Conservation (phyloP, 2,329 filamentous ascomycete species). For the Coleophoma crateriformis region DNA sequence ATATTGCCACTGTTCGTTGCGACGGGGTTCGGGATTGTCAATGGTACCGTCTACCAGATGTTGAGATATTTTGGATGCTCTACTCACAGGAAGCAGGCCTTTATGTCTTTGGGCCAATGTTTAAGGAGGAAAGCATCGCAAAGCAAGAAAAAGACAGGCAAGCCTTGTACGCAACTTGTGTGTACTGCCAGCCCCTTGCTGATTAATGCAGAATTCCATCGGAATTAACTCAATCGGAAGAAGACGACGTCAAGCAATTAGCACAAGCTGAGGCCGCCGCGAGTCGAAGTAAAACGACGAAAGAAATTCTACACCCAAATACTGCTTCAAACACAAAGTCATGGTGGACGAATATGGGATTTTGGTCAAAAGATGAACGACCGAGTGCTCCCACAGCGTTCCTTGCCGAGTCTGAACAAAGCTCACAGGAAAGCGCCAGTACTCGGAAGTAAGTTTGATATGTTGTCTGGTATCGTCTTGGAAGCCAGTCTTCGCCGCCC, state of each 20-base stretch:
- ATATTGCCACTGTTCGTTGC: conserved; percentile 21
- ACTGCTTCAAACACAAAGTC: conserved; percentile 6
- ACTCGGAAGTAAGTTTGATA: no score
- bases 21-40: conserved; percentile 21
- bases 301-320: conserved; percentile 9
- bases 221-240: conserved; percentile 6
- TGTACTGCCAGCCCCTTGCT: no score
- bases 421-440: no score
- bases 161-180: conserved; percentile 6
- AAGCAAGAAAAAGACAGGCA: conserved; percentile 8
- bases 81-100: conserved; percentile 13
- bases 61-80: not conserved
- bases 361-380: conserved; percentile 7
- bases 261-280: conserved; percentile 14
- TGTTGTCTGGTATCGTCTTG: no score
- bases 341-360: conserved; percentile 16
- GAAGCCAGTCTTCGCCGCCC: no score
- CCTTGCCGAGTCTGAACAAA: no score
- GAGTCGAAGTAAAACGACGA: conserved; percentile 12
- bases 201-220: no score
- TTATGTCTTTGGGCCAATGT: conserved; percentile 23
- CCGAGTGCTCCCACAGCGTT: no score
- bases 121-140: conserved; percentile 20
- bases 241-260: conserved; percentile 7
- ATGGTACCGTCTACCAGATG: conserved; percentile 15